Evolutionary conservation across 2,329 filamentous ascomycete species (phyloP).

Genomic region (Trichoderma asperellum): DNA sequence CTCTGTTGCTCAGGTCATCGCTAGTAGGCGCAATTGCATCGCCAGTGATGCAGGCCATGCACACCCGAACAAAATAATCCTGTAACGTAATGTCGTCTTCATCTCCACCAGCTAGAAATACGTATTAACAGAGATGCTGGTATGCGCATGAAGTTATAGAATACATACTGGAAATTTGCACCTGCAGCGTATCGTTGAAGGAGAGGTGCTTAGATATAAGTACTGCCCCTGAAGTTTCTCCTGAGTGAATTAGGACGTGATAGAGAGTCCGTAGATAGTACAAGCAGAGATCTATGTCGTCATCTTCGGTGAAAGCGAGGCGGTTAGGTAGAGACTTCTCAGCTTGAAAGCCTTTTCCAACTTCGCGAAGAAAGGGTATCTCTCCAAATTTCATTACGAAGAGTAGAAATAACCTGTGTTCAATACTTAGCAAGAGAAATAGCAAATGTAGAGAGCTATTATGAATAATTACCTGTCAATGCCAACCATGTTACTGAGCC

Average conservation of each 20-base stretch:
- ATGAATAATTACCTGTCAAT: constrained; percentile 60
- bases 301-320: constrained; percentile 51
- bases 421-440: neutral
- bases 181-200: constrained; percentile 33
- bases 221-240: constrained; percentile 69
- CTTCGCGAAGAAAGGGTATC: constrained; percentile 54
- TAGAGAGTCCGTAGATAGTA: constrained; percentile 79
- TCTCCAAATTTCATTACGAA: constrained; percentile 62
- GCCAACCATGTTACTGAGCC: constrained; percentile 71
- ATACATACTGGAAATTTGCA: constrained; percentile 57
- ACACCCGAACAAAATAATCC: constrained; percentile 68
- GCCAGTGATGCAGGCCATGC: constrained; percentile 61
- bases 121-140: constrained; percentile 32
- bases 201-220: constrained; percentile 62
- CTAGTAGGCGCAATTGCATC: constrained; percentile 33
- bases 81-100: constrained; percentile 65
- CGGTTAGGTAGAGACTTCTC: constrained; percentile 27
- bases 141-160: neutral
- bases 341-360: constrained; percentile 31
- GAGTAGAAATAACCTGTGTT: constrained; percentile 60
- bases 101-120: constrained; percentile 49
- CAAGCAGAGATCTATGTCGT: constrained; percentile 75
- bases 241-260: constrained; percentile 70
- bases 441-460: neutral
- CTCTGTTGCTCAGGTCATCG: constrained; percentile 45